Evolutionary conservation across 352 stramenopile species (phyloP).

Genomic region (Saprolegnia diclina): DNA sequence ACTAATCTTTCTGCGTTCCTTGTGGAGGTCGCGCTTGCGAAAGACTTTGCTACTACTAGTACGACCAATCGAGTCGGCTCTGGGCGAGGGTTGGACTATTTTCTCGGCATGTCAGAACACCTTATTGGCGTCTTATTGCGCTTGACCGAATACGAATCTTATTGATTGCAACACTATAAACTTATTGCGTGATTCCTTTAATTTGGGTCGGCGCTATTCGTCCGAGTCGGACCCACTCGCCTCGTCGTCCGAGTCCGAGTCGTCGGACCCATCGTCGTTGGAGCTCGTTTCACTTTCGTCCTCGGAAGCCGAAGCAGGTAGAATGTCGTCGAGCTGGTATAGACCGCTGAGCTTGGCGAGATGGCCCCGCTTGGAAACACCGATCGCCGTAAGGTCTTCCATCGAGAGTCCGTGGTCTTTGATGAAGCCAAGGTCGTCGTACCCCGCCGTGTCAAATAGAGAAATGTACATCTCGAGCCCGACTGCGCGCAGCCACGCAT

Average conservation of each 20-base stretch:
- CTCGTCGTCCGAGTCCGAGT: conserved; percentile 22
- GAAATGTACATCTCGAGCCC: conserved; percentile 57
- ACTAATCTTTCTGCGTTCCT: too few relatives aligned
- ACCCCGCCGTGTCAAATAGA: conserved; percentile 46
- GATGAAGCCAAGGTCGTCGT: conserved; percentile 63
- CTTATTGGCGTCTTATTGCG: too few relatives aligned
- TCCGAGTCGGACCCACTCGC: conserved; percentile 16
- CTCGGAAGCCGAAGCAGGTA: conserved; percentile 26
- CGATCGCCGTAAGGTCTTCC: conserved; percentile 46
- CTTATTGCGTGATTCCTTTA: neutral
- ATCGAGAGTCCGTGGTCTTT: conserved; percentile 44
- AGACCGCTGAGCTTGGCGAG: conserved; percentile 57
- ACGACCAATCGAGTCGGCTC: too few relatives aligned
- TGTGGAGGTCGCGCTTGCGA: too few relatives aligned
- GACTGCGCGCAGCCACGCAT: conserved; percentile 64
- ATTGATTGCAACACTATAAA: neutral
- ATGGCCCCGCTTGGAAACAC: conserved; percentile 62
- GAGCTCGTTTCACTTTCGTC: conserved; percentile 27
- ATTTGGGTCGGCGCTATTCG: neutral
- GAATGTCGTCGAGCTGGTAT: conserved; percentile 58
- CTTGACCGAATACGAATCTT: too few relatives aligned
- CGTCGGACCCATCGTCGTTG: conserved; percentile 21
- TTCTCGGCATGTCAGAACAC: too few relatives aligned
- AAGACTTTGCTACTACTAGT: too few relatives aligned
- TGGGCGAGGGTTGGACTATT: too few relatives aligned